Evolutionary conservation across 768 basidiomycete species (phyloP).

Genomic region (Naganishia antarctica): DNA sequence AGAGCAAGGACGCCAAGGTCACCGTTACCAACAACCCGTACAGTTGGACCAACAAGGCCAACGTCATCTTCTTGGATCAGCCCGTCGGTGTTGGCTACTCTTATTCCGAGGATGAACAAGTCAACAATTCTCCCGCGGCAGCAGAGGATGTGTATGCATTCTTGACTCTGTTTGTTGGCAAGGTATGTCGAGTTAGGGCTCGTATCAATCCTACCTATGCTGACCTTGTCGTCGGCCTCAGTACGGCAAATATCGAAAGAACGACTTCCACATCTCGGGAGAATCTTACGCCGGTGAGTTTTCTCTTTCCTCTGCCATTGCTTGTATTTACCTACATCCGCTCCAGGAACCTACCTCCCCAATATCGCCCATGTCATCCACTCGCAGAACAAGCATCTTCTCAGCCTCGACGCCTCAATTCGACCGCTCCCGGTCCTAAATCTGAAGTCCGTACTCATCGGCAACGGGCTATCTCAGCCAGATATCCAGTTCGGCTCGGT

Average conservation of each 20-base stretch:
- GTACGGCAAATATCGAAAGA: conserved; percentile 45
- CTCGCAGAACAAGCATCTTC: conserved; percentile 63
- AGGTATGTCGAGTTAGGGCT: conserved; percentile 58
- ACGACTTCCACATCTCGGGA: conserved; percentile 49
- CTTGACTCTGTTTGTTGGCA: conserved; percentile 43
- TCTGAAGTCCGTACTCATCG: conserved; percentile 75
- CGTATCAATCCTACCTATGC: conserved; percentile 49
- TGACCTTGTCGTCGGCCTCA: conserved; percentile 18
- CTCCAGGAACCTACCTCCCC: conserved; percentile 64
- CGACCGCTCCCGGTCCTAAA: conserved; percentile 60
- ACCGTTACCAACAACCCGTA: conserved; percentile 59
- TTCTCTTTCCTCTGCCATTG: too few relatives aligned
- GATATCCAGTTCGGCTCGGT: conserved; percentile 72
- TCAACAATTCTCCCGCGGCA: conserved; percentile 75
- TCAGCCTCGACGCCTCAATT: conserved; percentile 35
- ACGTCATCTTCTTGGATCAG: conserved; percentile 52
- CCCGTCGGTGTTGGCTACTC: conserved; percentile 88
- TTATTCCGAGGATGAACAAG: conserved; percentile 61
- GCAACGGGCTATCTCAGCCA: conserved; percentile 65
- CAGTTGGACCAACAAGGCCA: conserved; percentile 79
- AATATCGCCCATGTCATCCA: conserved; percentile 73
- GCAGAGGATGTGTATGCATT: conserved; percentile 71
- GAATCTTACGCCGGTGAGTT: conserved; percentile 53
- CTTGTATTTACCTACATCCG: background rate
- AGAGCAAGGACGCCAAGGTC: conserved; percentile 56